phyloP scores from a whole-genome alignment of 768 basidiomycete species.

The Suillus variegatus region DNA sequence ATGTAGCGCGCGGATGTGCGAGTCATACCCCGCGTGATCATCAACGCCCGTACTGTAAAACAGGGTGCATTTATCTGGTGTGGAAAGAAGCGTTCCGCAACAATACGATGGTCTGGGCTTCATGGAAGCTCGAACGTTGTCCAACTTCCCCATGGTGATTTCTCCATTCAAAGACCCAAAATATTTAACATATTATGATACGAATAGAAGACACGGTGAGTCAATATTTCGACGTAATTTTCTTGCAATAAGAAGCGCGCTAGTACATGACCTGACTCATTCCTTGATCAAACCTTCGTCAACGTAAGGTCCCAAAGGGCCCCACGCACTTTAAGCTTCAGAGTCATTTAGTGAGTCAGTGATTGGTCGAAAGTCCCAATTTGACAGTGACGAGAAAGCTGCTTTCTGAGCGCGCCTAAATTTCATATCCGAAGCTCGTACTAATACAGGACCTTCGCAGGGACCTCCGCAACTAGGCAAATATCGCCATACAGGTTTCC shows the following conservation, averaged over 20 bases:
- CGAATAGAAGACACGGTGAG: slow-evolving; percentile 1
- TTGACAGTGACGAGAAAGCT: not conserved
- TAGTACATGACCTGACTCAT: not conserved
- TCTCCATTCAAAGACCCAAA: not conserved
- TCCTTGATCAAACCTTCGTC: not conserved
- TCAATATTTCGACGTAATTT: not conserved
- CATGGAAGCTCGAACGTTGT: slow-evolving; percentile 7
- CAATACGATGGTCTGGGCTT: slow-evolving; percentile 7
- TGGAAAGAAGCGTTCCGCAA: not conserved
- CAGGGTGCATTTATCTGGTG: not conserved
- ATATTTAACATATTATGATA: not conserved
- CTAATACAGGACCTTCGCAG: not conserved
- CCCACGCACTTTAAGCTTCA: not conserved
- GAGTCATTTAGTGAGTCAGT: not conserved
- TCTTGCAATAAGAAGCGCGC: not conserved
- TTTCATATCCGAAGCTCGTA: not conserved
- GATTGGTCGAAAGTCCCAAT: not conserved
- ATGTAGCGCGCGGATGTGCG: not conserved
- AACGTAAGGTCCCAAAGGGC: not conserved
- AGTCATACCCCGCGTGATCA: slow-evolving; percentile 2
- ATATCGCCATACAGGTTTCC: slow-evolving; percentile 20
- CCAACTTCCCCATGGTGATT: slow-evolving; percentile 1
- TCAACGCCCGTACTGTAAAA: not conserved
- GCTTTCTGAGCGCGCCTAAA: not conserved
- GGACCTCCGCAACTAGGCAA: slow-evolving; percentile 14